Percentiles rank a stretch among this genome's conserved stretches.
Evolutionary conservation across 148 eudicot species (phyloP).

Genomic region (Vaccinium macrocarpon): DNA sequence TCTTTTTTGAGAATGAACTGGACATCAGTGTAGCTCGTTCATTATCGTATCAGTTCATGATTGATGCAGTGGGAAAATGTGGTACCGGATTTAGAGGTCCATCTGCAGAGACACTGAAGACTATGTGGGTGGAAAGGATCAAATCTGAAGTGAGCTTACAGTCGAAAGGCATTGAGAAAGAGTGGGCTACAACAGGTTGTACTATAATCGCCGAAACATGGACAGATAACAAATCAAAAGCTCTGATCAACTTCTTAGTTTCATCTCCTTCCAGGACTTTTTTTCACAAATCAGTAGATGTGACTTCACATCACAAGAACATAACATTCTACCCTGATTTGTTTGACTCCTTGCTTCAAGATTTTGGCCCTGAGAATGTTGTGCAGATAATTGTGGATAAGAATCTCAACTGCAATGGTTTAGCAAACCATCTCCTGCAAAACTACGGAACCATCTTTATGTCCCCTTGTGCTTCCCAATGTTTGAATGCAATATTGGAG

Average conservation of each 20-base stretch:
- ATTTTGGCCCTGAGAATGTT: slow-evolving; percentile 80
- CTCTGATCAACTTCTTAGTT: slow-evolving; percentile 74
- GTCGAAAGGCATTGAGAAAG: slow-evolving; percentile 76
- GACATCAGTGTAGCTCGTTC: slow-evolving; percentile 85
- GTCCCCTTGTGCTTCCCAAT: slow-evolving; percentile 90
- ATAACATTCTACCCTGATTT: slow-evolving; percentile 64
- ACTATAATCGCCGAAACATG: slow-evolving; percentile 89
- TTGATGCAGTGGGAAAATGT: slow-evolving; percentile 74
- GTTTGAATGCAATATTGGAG: slow-evolving; percentile 72
- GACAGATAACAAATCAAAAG: slow-evolving; percentile 92
- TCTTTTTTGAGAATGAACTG: slow-evolving; percentile 85
- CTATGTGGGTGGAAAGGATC: slow-evolving; percentile 65
- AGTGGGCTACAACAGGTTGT: slow-evolving; percentile 88
- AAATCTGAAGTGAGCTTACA: slow-evolving; percentile 62
- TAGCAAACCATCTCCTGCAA: slow-evolving; percentile 74
- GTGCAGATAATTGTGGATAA: slow-evolving; percentile 84
- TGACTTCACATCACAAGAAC: slow-evolving; percentile 71
- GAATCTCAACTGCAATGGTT: slow-evolving; percentile 57
- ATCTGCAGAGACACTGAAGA: slow-evolving; percentile 71
- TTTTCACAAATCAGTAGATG: slow-evolving; percentile 92
- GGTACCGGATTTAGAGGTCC: slow-evolving; percentile 69
- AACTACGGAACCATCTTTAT: slow-evolving; percentile 70
- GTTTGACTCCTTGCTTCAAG: slow-evolving; percentile 80
- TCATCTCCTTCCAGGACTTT: slow-evolving; percentile 94
- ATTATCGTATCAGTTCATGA: slow-evolving; percentile 76